Conservation (phyloP, 2,329 filamentous ascomycete species). For the Pseudopyricularia cyperi region DNA sequence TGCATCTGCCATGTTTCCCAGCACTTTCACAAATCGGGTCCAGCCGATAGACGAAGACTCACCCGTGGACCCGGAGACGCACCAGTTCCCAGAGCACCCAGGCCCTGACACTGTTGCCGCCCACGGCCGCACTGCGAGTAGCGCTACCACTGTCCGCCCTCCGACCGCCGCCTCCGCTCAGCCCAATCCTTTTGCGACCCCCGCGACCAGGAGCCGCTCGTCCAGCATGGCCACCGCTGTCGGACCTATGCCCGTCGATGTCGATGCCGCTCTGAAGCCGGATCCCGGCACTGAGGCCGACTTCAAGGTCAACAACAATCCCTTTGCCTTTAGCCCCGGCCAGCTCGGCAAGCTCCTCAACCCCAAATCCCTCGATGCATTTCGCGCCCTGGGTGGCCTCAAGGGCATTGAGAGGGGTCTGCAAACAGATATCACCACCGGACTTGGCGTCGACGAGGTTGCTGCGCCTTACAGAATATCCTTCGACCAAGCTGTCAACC, state of each 20-base stretch:
- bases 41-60: constrained; percentile 1
- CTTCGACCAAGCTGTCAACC: not conserved
- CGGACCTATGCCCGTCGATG: constrained; percentile 4
- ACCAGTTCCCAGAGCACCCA: not conserved
- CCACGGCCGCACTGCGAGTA: constrained; percentile 1
- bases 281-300: constrained; percentile 61
- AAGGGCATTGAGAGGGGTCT: constrained; percentile 62
- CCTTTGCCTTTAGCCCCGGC: constrained; percentile 61
- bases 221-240: not conserved
- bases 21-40: constrained; percentile 41
- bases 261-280: constrained; percentile 47
- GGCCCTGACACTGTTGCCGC: not conserved
- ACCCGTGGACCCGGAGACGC: not conserved
- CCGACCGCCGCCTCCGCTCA: constrained; percentile 3
- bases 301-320: constrained; percentile 54
- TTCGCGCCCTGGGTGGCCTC: constrained; percentile 63
- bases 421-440: constrained; percentile 48
- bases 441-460: constrained; percentile 59
- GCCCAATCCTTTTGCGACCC: constrained; percentile 7
- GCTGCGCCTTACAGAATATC: not conserved
- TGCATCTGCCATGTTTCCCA: constrained; percentile 34
- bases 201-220: not conserved
- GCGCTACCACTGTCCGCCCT: not conserved
- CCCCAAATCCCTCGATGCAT: constrained; percentile 64
- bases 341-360: constrained; percentile 67